Percentiles rank a stretch among this genome's conserved stretches.
These are phyloP conservation scores for Agaricus blazei DNA, from an alignment of 768 basidiomycete genomes.

Conservation along the genomic window DNA sequence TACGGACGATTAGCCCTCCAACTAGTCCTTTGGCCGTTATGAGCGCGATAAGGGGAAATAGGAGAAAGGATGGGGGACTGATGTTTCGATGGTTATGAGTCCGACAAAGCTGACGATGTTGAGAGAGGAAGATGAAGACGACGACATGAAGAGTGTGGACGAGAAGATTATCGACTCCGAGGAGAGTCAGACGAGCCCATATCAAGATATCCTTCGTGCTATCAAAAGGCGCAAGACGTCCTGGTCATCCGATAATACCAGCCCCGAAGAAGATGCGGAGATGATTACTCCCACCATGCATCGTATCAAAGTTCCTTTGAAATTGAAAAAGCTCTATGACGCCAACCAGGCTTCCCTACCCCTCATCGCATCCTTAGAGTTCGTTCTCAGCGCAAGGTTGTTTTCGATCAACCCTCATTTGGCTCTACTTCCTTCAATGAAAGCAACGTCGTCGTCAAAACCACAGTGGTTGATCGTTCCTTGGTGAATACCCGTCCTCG, in stretches of 20 bases:
- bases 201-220: constrained; percentile 17
- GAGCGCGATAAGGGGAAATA: constrained; percentile 17
- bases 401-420: background rate
- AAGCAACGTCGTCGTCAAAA: background rate
- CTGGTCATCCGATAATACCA: background rate
- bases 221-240: constrained; percentile 18
- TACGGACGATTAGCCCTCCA: constrained; percentile 23
- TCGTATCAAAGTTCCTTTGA: constrained; percentile 10
- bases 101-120: constrained; percentile 19
- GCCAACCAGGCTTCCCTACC: constrained; percentile 6
- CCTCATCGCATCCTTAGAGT: constrained; percentile 15
- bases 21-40: constrained; percentile 30
- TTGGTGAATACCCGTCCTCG: constrained; percentile 1
- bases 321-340: constrained; percentile 3
- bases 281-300: constrained; percentile 17
- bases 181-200: constrained; percentile 12
- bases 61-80: constrained; percentile 12
- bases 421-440: background rate
- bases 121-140: constrained; percentile 25
- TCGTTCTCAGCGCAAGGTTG: constrained; percentile 1
- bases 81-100: constrained; percentile 17
- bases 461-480: constrained; percentile 5
- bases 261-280: constrained; percentile 6
- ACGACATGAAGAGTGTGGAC: background rate
- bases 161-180: constrained; percentile 9